Conservation (phyloP, 139 green algal genomes). For the Micractinium sp. region DNA sequence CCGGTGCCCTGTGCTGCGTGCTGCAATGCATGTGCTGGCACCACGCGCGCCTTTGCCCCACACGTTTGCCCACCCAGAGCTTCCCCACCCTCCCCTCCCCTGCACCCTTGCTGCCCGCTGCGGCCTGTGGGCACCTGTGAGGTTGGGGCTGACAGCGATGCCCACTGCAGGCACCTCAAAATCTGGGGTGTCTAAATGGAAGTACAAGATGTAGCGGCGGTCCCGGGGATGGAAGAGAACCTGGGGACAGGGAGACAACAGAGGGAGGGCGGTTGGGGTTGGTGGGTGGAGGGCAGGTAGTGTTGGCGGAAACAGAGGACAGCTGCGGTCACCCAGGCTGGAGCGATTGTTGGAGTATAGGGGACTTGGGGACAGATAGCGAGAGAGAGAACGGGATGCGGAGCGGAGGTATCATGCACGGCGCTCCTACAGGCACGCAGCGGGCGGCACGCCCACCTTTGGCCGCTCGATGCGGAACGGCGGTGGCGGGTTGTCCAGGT, state of each 20-base stretch:
- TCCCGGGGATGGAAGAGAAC: not conserved
- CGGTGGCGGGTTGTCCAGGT: not conserved
- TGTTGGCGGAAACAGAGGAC: not conserved
- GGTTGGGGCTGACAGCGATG: not conserved
- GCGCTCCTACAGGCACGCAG: too few relatives aligned
- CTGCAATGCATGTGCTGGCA: not conserved
- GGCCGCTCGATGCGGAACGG: constrained; percentile 32
- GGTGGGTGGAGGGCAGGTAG: not conserved
- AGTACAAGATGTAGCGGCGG: not conserved
- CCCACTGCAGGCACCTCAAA: constrained; percentile 28
- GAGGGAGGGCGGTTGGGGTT: not conserved
- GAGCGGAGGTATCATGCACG: too few relatives aligned
- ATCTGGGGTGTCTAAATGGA: constrained; percentile 21
- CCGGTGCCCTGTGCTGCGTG: not conserved
- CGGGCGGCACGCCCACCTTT: constrained; percentile 7
- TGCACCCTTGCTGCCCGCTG: not conserved
- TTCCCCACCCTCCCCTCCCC: not conserved
- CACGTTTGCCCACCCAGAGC: not conserved
- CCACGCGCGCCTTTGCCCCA: not conserved
- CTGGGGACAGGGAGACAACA: not conserved
- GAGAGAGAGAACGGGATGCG: too few relatives aligned
- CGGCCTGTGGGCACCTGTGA: not conserved
- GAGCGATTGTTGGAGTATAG: too few relatives aligned
- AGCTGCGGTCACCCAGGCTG: too few relatives aligned
- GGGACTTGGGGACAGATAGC: too few relatives aligned